Conservation (phyloP, 2,329 filamentous ascomycete species). For the Clarireedia homoeocarpa region DNA sequence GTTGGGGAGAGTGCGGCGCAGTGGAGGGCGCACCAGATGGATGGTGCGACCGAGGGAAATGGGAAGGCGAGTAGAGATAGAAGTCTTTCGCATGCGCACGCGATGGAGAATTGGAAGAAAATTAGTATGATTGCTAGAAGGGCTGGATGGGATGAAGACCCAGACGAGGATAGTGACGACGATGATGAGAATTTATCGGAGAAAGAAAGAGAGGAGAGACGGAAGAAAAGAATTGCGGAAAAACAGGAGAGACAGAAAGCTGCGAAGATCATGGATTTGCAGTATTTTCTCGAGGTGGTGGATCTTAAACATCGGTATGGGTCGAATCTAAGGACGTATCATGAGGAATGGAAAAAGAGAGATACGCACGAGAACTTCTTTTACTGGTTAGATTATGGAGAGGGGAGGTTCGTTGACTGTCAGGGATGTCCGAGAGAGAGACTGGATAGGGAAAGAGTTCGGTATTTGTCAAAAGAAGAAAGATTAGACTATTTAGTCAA, state of each 20-base stretch:
- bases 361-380: conserved; percentile 84
- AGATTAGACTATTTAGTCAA: conserved; percentile 71
- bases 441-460: conserved; percentile 70
- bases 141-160: conserved; percentile 59
- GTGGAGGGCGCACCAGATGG: conserved; percentile 18
- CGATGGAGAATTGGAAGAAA: conserved; percentile 68
- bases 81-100: conserved; percentile 26
- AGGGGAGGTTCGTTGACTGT: conserved; percentile 62
- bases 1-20: conserved; percentile 7
- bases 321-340: conserved; percentile 67
- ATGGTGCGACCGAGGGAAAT: conserved; percentile 5
- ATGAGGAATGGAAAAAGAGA: conserved; percentile 72
- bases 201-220: conserved; percentile 34
- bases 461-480: conserved; percentile 79
- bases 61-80: conserved; percentile 11
- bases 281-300: conserved; percentile 80
- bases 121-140: conserved; percentile 61
- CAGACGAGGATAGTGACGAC: conserved; percentile 16
- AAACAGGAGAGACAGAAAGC: conserved; percentile 53
- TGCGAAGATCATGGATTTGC: conserved; percentile 73
- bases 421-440: conserved; percentile 64
- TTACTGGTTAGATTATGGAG: conserved; percentile 83
- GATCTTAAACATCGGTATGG: conserved; percentile 70
- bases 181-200: conserved; percentile 19
- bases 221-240: conserved; percentile 38